Conservation (phyloP, 345 rosid species). For the Syzygium oleosum region DNA sequence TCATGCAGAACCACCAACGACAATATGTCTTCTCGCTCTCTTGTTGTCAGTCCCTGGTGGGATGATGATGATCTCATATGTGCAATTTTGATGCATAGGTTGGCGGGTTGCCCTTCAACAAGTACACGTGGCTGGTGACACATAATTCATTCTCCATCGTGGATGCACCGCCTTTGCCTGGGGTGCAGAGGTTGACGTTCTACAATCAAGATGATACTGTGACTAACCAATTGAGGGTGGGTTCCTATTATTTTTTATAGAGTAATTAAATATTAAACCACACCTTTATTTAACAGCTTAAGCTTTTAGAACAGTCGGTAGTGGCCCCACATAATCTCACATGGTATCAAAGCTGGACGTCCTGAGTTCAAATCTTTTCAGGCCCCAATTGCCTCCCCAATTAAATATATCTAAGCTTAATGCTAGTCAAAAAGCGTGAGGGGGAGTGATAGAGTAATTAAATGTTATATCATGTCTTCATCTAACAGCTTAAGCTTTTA, state of each 20-base stretch:
- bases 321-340: too few relatives aligned
- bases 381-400: too few relatives aligned
- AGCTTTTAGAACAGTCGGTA: too few relatives aligned
- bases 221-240: conserved; percentile 73
- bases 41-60: background rate
- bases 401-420: too few relatives aligned
- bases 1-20: background rate
- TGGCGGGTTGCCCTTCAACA: conserved; percentile 83
- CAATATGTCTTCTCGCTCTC: background rate
- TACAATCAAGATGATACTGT: conserved; percentile 91
- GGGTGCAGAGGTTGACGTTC: conserved; percentile 80
- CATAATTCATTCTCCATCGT: conserved; percentile 92
- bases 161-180: conserved; percentile 71
- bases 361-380: too few relatives aligned
- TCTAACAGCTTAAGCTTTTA: too few relatives aligned
- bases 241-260: background rate
- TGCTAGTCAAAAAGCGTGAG: too few relatives aligned
- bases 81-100: conserved; percentile 24
- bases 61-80: background rate
- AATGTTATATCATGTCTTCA: too few relatives aligned
- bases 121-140: conserved; percentile 89
- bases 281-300: too few relatives aligned
- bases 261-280: too few relatives aligned
- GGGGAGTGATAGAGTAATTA: too few relatives aligned
- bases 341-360: too few relatives aligned